These are phyloP conservation scores for Aspergillus proliferans DNA, from an alignment of 2,329 filamentous ascomycete species.

Conservation along the genomic window DNA sequence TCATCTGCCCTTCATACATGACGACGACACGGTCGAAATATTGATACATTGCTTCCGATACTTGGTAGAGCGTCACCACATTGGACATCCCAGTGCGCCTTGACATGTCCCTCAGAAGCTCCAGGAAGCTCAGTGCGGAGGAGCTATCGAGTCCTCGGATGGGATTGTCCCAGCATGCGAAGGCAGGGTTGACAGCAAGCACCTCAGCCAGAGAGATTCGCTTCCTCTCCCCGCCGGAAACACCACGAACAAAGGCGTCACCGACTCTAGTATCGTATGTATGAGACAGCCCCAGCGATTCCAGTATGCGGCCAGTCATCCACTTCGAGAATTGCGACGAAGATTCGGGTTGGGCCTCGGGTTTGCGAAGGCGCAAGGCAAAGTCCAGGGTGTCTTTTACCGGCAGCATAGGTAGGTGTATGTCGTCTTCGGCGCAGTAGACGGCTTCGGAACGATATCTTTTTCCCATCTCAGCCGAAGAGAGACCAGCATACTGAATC, in stretches of 20 bases:
- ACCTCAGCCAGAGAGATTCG: conserved; percentile 6
- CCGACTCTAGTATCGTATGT: conserved; percentile 9
- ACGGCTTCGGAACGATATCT: conserved; percentile 72
- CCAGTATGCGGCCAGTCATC: conserved; percentile 4
- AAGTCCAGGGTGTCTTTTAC: conserved; percentile 71
- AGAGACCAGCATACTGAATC: conserved; percentile 50
- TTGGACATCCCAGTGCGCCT: background rate
- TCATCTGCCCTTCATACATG: background rate
- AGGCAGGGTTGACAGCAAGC: background rate
- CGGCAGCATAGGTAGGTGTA: conserved; percentile 67
- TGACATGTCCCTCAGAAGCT: background rate
- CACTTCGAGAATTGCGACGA: background rate
- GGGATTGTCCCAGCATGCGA: background rate
- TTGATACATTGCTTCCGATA: conserved; percentile 1
- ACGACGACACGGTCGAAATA: background rate
- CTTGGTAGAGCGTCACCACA: background rate
- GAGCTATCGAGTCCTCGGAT: background rate
- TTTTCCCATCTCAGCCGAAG: conserved; percentile 65
- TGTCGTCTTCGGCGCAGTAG: conserved; percentile 73
- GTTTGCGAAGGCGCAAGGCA: conserved; percentile 52
- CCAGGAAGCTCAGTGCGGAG: background rate
- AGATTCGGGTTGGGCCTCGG: background rate
- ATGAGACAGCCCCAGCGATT: conserved; percentile 8
- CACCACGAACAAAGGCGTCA: conserved; percentile 10
- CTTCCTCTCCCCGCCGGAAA: conserved; percentile 10